These are phyloP conservation scores for Coemansia guatemalensis DNA, from an alignment of 192 early-diverging fungal genomes.

Conservation along the genomic window DNA sequence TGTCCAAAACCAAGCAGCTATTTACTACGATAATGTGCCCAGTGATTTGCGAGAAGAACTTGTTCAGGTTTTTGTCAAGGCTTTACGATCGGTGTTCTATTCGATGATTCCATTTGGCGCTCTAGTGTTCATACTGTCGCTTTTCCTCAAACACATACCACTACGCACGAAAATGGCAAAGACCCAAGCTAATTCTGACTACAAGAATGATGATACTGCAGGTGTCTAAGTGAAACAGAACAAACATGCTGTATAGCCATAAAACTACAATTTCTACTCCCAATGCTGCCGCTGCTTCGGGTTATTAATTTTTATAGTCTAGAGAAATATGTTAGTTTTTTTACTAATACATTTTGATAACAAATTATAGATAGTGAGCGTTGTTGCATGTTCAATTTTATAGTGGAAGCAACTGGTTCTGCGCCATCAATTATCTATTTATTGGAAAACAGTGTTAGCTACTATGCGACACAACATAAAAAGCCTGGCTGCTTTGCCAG, in stretches of 20 bases:
- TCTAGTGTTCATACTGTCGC: constrained; percentile 36
- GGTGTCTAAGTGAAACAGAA: not conserved
- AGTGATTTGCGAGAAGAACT: constrained; percentile 29
- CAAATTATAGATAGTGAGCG: no score
- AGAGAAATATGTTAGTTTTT: no score
- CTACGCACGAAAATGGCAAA: constrained; percentile 32
- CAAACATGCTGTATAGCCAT: not conserved
- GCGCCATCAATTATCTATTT: no score
- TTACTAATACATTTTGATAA: no score
- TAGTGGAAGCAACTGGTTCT: no score
- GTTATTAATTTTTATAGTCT: not conserved
- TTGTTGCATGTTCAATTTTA: no score
- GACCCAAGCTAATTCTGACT: constrained; percentile 6
- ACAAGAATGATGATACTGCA: not conserved
- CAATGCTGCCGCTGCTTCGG: no score
- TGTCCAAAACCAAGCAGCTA: constrained; percentile 30
- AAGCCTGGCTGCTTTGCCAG: no score
- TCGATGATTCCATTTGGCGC: constrained; percentile 54
- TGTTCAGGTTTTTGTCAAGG: constrained; percentile 50
- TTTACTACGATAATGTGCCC: constrained; percentile 27
- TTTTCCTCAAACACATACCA: constrained; percentile 54
- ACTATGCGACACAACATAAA: no score
- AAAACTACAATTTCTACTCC: not conserved
- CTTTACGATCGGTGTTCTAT: constrained; percentile 52
- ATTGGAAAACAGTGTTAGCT: no score